Conservation (phyloP, 1,284 basidiomycete species). For the Lignosus rhinocerotis region DNA sequence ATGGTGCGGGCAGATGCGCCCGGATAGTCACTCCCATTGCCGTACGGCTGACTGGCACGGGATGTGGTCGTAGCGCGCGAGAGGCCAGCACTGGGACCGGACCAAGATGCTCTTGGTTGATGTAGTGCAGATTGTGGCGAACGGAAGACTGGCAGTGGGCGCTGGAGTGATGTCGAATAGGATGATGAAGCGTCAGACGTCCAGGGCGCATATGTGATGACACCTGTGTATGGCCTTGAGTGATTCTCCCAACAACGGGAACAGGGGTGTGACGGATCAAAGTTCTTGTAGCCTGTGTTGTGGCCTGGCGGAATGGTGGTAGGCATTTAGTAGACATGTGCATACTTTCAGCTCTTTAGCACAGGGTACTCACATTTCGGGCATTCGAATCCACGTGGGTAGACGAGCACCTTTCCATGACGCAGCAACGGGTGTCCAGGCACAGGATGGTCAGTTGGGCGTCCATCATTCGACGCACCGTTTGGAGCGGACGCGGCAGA, state of each 20-base stretch:
- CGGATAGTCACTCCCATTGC: conserved; percentile 19
- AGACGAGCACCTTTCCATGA: conserved; percentile 62
- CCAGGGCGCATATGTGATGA: conserved; percentile 58
- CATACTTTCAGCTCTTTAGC: background rate
- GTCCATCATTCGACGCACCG: conserved; percentile 44
- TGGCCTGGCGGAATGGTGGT: conserved; percentile 46
- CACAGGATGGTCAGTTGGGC: conserved; percentile 60
- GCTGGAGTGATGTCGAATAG: conserved; percentile 37
- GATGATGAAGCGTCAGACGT: conserved; percentile 23
- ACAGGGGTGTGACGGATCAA: conserved; percentile 67
- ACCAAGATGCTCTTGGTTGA: conserved; percentile 18
- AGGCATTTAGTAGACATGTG: background rate
- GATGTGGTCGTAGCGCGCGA: conserved; percentile 26
- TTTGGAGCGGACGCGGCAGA: background rate
- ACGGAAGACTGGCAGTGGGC: conserved; percentile 36
- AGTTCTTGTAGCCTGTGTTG: conserved; percentile 71
- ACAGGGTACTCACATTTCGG: conserved; percentile 41
- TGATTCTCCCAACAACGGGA: conserved; percentile 71
- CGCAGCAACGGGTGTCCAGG: conserved; percentile 66
- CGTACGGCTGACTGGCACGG: conserved; percentile 2
- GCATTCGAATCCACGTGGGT: conserved; percentile 62
- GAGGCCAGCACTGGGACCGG: conserved; percentile 15
- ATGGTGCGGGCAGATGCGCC: conserved; percentile 27
- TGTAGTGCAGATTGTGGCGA: conserved; percentile 27
- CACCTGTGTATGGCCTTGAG: conserved; percentile 56